Evolutionary conservation across 495 filamentous ascomycete species (phyloP).

Genomic region (Penicillium pancosmium): DNA sequence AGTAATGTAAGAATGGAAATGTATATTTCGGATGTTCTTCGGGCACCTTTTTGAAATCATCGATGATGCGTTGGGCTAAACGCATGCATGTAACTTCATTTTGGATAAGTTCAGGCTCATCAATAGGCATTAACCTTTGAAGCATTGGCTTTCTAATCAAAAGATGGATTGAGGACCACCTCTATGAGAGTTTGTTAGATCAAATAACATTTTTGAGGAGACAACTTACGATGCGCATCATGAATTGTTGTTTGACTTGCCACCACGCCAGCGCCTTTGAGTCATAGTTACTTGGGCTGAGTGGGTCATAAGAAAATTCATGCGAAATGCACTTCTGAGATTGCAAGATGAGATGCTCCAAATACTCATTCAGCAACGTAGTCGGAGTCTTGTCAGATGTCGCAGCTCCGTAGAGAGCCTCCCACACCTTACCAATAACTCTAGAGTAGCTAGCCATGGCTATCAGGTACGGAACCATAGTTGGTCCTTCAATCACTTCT

Average conservation of each 20-base stretch:
- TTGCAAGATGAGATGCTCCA: slow-evolving; percentile 22
- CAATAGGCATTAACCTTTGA: slow-evolving; percentile 2
- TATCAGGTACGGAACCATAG: slow-evolving; percentile 20
- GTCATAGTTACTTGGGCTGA: neutral
- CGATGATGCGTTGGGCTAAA: slow-evolving; percentile 20
- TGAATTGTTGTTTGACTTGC: slow-evolving; percentile 26
- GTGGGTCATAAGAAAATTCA: slow-evolving; percentile 23
- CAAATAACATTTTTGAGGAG: neutral
- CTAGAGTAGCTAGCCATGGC: slow-evolving; percentile 30
- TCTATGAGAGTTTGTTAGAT: slow-evolving; percentile 13
- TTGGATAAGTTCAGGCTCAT: slow-evolving; percentile 15
- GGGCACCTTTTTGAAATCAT: slow-evolving; percentile 27
- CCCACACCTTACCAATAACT: slow-evolving; percentile 33
- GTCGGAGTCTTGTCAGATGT: slow-evolving; percentile 18
- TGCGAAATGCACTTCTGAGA: slow-evolving; percentile 22
- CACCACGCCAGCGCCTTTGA: slow-evolving; percentile 16
- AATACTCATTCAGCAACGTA: slow-evolving; percentile 23
- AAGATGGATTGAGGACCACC: slow-evolving; percentile 32
- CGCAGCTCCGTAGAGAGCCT: slow-evolving; percentile 26
- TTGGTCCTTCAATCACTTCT: neutral
- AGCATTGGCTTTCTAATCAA: slow-evolving; percentile 30
- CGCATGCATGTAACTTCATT: slow-evolving; percentile 31
- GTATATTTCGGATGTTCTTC: slow-evolving; percentile 29
- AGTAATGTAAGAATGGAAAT: slow-evolving; percentile 31
- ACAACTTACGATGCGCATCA: slow-evolving; percentile 31